phyloP scores from a whole-genome alignment of 106 monocot genomes.

The Triglochin maritima region DNA sequence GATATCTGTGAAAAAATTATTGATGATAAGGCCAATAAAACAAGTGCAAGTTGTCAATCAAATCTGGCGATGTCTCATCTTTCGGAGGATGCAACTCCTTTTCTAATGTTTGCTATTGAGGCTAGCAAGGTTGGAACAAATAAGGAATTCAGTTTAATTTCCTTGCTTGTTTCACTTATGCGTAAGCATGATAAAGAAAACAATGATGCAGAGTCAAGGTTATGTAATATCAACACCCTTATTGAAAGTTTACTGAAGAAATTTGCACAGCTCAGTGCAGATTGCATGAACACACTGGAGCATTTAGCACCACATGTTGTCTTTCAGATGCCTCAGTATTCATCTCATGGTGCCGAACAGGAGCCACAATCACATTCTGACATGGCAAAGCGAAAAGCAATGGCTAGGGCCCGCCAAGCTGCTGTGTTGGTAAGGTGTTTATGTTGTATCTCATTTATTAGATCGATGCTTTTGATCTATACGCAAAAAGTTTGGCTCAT shows the following conservation, averaged over 20 bases:
- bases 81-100: slow-evolving; percentile 20
- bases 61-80: neutral
- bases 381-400: slow-evolving; percentile 36
- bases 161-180: slow-evolving; percentile 60
- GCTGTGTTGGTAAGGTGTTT: slow-evolving; percentile 62
- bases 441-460: neutral
- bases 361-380: slow-evolving; percentile 27
- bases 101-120: slow-evolving; percentile 46
- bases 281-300: slow-evolving; percentile 44
- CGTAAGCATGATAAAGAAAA: slow-evolving; percentile 58
- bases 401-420: slow-evolving; percentile 73
- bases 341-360: slow-evolving; percentile 5
- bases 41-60: neutral
- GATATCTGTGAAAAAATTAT: slow-evolving; percentile 52
- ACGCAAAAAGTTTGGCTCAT: no score
- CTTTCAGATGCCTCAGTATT: slow-evolving; percentile 11
- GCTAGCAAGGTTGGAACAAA: slow-evolving; percentile 21
- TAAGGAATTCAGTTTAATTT: slow-evolving; percentile 43
- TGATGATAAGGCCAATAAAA: neutral
- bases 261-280: slow-evolving; percentile 47
- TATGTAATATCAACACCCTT: slow-evolving; percentile 44
- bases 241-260: slow-evolving; percentile 64
- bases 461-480: neutral
- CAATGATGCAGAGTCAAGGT: slow-evolving; percentile 34
- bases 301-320: slow-evolving; percentile 53